These are phyloP conservation scores for Aspergillus eucalypticola DNA, from an alignment of 2,329 filamentous ascomycete genomes.

Conservation along the genomic window DNA sequence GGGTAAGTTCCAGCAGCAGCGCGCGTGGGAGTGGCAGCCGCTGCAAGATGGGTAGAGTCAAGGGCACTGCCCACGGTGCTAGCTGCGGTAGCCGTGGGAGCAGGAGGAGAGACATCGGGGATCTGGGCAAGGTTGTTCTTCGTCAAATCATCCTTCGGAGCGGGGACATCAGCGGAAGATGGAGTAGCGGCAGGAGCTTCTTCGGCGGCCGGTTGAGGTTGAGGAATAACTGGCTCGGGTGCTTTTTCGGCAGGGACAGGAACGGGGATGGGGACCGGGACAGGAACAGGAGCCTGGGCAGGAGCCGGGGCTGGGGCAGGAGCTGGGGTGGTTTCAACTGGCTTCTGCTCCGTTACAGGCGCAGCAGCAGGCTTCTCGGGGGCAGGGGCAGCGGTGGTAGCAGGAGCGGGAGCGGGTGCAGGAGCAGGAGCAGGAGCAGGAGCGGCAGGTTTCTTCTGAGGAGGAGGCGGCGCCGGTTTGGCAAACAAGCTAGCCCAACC, in stretches of 20 bases:
- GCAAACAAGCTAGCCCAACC: constrained; percentile 75
- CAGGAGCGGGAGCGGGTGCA: background rate
- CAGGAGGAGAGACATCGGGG: constrained; percentile 74
- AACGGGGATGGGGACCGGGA: constrained; percentile 39
- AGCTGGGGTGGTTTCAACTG: background rate
- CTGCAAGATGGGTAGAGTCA: constrained; percentile 65
- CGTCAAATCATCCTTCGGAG: constrained; percentile 80
- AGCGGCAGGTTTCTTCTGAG: constrained; percentile 52
- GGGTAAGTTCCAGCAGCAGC: constrained; percentile 72
- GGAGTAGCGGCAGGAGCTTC: constrained; percentile 42
- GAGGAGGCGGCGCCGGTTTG: constrained; percentile 59
- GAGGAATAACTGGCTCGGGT: constrained; percentile 33
- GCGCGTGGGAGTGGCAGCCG: constrained; percentile 54
- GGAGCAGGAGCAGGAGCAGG: constrained; percentile 28
- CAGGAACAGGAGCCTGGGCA: constrained; percentile 22
- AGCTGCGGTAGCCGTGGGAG: constrained; percentile 77
- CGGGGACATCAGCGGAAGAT: constrained; percentile 54
- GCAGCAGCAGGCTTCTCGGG: constrained; percentile 30
- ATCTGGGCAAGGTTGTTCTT: constrained; percentile 91
- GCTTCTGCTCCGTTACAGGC: constrained; percentile 14
- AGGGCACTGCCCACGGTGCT: constrained; percentile 87
- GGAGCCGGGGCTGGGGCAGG: background rate
- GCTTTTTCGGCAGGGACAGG: constrained; percentile 38
- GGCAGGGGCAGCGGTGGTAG: constrained; percentile 17
- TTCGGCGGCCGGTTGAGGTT: constrained; percentile 30